A percentile compares a stretch with the other conserved stretches of the same genome.
Conservation (phyloP, 1,284 basidiomycete genomes). For the Dichomitus squalens region DNA sequence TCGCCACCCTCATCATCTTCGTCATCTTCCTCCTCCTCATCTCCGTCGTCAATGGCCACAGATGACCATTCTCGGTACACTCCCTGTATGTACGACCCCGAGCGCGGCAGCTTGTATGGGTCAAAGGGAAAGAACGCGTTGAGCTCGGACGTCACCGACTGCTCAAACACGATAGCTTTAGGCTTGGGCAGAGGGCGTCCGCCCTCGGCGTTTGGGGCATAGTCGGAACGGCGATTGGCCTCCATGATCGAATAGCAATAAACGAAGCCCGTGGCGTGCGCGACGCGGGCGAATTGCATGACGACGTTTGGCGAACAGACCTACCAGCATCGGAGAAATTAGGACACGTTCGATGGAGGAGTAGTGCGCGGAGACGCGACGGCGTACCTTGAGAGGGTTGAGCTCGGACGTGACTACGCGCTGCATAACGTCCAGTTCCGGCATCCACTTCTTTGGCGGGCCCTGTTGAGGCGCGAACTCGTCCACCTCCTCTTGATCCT, state of each 20-base stretch:
- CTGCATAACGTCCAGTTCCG: conserved; percentile 80
- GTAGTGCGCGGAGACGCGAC: not conserved
- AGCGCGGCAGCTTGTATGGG: conserved; percentile 88
- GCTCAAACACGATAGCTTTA: conserved; percentile 37
- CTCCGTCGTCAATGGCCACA: conserved; percentile 76
- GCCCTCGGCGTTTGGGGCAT: conserved; percentile 16
- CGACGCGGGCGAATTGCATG: conserved; percentile 91
- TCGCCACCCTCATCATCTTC: conserved; percentile 42
- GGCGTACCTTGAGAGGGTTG: conserved; percentile 85
- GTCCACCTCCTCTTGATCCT: conserved; percentile 56
- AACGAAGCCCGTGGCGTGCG: conserved; percentile 89
- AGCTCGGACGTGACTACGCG: conserved; percentile 81
- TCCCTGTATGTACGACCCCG: conserved; percentile 65
- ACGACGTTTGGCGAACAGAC: conserved; percentile 91
- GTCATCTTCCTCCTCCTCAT: conserved; percentile 59
- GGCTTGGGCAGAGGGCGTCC: conserved; percentile 28
- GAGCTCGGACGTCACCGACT: conserved; percentile 67
- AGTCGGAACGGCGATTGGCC: conserved; percentile 72
- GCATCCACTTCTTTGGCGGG: conserved; percentile 76
- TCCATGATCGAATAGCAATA: conserved; percentile 97
- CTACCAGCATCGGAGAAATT: conserved; percentile 39
- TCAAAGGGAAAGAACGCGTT: conserved; percentile 99
- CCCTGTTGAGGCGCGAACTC: conserved; percentile 36
- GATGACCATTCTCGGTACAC: conserved; percentile 79
- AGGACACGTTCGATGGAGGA: not conserved